Conservation (phyloP, 345 rosid species). For the Microthlaspi erraticum region DNA sequence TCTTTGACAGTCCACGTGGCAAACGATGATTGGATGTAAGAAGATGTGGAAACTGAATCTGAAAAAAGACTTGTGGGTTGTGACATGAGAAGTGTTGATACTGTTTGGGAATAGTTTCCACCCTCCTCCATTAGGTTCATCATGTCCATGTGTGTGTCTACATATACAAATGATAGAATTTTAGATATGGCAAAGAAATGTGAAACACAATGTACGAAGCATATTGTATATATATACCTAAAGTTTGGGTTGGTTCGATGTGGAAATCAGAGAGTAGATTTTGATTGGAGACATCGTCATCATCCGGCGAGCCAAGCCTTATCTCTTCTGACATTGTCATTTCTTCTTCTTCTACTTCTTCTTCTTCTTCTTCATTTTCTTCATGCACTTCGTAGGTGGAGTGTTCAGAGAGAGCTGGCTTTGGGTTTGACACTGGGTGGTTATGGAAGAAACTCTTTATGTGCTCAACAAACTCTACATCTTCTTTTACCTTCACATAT, state of each 20-base stretch:
- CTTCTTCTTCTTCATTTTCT: conserved; percentile 49
- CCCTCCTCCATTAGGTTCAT: conserved; percentile 56
- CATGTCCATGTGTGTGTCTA: conserved; percentile 46
- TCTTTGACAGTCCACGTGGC: conserved; percentile 61
- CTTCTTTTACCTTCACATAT: conserved; percentile 61
- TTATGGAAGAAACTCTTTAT: conserved; percentile 68
- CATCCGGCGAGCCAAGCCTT: conserved; percentile 81
- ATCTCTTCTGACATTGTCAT: conserved; percentile 77
- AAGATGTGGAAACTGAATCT: conserved; percentile 50
- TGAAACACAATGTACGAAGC: neutral
- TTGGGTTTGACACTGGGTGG: conserved; percentile 53
- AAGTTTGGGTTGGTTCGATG: conserved; percentile 32
- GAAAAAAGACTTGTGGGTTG: conserved; percentile 56
- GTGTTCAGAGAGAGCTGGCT: conserved; percentile 80
- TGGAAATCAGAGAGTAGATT: conserved; percentile 66
- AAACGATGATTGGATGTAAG: conserved; percentile 65
- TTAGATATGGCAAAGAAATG: conserved; percentile 5
- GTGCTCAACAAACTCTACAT: conserved; percentile 56
- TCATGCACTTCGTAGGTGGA: conserved; percentile 66
- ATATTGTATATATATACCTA: conserved; percentile 28
- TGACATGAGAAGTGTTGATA: conserved; percentile 75
- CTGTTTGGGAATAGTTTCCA: conserved; percentile 85
- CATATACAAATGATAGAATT: neutral
- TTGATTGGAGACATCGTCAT: conserved; percentile 58
- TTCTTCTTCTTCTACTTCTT: conserved; percentile 53